These are phyloP conservation scores for Psilocybe cyanescens DNA, from an alignment of 768 basidiomycete genomes.

Conservation along the genomic window DNA sequence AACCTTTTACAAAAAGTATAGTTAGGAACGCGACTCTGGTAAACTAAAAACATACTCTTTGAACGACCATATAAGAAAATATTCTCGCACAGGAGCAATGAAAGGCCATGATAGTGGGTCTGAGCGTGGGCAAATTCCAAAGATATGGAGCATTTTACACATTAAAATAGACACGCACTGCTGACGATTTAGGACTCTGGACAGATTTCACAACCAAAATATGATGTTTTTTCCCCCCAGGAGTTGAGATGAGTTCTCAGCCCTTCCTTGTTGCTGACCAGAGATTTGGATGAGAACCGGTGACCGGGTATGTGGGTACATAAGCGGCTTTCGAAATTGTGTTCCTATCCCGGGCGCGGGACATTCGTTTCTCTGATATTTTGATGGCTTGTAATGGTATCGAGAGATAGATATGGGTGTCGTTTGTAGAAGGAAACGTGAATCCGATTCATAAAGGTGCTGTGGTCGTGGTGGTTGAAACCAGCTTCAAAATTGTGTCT, in stretches of 20 bases:
- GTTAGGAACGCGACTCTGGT: background rate
- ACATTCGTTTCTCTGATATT: background rate
- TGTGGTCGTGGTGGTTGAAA: too few species aligned
- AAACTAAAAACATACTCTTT: background rate
- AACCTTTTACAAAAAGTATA: background rate
- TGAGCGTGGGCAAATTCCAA: slow-evolving; percentile 2
- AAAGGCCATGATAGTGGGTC: slow-evolving; percentile 1
- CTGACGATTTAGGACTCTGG: background rate
- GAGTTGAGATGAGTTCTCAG: background rate
- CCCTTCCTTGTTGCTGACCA: background rate
- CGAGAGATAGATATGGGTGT: background rate
- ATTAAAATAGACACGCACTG: too few species aligned
- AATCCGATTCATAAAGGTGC: too few species aligned
- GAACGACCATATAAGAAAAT: background rate
- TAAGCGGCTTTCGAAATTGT: background rate
- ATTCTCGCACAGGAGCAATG: background rate
- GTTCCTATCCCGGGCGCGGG: background rate
- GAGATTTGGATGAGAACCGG: slow-evolving; percentile 9
- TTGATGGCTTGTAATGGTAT: background rate
- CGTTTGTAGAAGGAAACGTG: background rate
- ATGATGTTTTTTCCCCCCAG: background rate
- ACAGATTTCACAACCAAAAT: background rate
- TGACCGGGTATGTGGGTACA: slow-evolving; percentile 15
- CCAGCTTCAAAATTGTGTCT: too few species aligned
- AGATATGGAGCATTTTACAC: background rate